Evolutionary conservation across 2,329 filamentous ascomycete genomes (phyloP), one percentile per base, ranked within the genome.

Genomic region (Penicillium sp.): DNA sequence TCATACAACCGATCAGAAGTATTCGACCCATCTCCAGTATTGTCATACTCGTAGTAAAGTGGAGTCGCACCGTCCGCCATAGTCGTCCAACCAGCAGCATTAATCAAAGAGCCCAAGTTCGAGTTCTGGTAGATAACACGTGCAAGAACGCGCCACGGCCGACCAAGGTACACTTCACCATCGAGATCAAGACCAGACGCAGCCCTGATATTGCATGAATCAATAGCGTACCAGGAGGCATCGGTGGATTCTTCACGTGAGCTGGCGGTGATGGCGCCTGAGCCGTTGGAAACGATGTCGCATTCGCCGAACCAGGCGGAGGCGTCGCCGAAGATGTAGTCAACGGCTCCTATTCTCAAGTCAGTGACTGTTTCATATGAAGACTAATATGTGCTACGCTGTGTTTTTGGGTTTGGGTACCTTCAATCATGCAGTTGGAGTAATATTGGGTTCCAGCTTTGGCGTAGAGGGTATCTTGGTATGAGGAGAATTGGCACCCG

Each of bases 391-490:
- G 7, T 44, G 11, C 6, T 11, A 5, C 0, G 14, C 3, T 43
- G 9, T 2, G 11, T 5, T 2, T 4, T 19, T 29, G n/a, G 26
- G 9, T 10, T 9, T 10, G 26, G 31, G 19, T 53, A 68, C 70
- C 70, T 61, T 72, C 67, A 19, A 73, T 67, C 51, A 61, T 60
- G 59, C 65, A 72, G 39, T 73, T 71, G 8, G 62, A 66, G 54
- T 74, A 74, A 48, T 73, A 73, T 42, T 75, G 72, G 4, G 60
- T 65, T 11, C 72, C 72, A 2, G 66, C 47, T 48, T 73, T 72
- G 7, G 68, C 73, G 19, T 73, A 73, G 5, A 75, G 60, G 0
- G 72, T 75, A 44, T 75, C 72, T 45, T 75, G 73, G 48, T 74
- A 75, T 2, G 72, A 69, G 2, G 59, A 57, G 53, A 75, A 74